Conservation (phyloP, 2,329 filamentous ascomycete genomes). For the Penicillium sp. region DNA sequence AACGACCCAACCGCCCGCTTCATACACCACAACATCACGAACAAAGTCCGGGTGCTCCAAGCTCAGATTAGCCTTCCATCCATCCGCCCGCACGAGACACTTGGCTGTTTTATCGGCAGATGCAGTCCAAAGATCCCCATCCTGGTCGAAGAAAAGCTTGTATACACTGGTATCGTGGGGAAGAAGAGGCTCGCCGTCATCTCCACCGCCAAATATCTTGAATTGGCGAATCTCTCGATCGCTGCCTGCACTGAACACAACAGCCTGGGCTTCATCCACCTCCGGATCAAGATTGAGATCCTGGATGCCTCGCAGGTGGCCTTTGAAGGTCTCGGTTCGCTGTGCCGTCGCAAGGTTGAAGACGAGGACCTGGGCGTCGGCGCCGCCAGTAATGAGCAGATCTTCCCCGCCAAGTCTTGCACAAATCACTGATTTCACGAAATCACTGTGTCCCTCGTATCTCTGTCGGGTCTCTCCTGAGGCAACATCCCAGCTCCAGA, state of each 20-base stretch:
- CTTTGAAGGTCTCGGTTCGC: slow-evolving; percentile 76
- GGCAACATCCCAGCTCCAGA: slow-evolving; percentile 81
- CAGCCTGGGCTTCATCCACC: slow-evolving; percentile 43
- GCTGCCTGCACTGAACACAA: slow-evolving; percentile 79
- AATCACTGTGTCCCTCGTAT: slow-evolving; percentile 82
- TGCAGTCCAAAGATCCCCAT: slow-evolving; percentile 85
- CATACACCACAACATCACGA: slow-evolving; percentile 72
- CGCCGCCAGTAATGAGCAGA: slow-evolving; percentile 72
- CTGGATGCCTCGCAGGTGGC: slow-evolving; percentile 77
- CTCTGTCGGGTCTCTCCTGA: slow-evolving; percentile 60
- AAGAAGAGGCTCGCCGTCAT: slow-evolving; percentile 65
- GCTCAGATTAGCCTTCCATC: slow-evolving; percentile 72
- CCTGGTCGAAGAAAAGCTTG: slow-evolving; percentile 72
- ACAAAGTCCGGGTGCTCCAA: slow-evolving; percentile 89
- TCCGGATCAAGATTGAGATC: slow-evolving; percentile 75
- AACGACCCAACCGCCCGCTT: slow-evolving; percentile 74
- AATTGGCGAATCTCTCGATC: slow-evolving; percentile 78
- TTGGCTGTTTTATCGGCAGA: slow-evolving; percentile 89
- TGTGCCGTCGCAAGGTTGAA: slow-evolving; percentile 75
- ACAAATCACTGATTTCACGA: slow-evolving; percentile 80
- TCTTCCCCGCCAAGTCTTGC: slow-evolving; percentile 65
- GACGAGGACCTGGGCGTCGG: slow-evolving; percentile 79
- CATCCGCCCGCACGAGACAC: slow-evolving; percentile 70
- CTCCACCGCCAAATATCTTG: slow-evolving; percentile 34
- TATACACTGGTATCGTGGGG: slow-evolving; percentile 93